phyloP scores from a whole-genome alignment of 2,329 filamentous ascomycete genomes.

The Aspergillus sp. region DNA sequence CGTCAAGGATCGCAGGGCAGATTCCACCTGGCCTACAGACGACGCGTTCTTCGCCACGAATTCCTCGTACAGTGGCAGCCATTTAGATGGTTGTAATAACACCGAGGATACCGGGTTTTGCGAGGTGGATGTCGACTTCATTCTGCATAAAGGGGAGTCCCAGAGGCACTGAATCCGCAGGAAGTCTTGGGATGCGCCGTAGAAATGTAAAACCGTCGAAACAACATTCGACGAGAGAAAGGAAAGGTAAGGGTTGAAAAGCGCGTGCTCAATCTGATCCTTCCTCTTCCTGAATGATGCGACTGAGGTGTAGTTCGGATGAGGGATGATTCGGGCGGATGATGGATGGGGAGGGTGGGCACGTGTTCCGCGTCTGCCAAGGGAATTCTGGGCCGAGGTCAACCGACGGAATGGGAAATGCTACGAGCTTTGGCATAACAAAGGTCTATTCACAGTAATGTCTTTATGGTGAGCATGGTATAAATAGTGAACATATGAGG shows the following conservation, averaged over 20 bases:
- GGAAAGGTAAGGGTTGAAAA: neutral
- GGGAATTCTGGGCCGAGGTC: slow-evolving; percentile 18
- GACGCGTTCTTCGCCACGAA: slow-evolving; percentile 94
- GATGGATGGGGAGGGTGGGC: slow-evolving; percentile 5
- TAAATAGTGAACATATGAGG: no score
- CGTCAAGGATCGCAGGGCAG: slow-evolving; percentile 79
- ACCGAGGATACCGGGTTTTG: slow-evolving; percentile 21
- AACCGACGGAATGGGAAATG: neutral
- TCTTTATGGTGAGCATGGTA: no score
- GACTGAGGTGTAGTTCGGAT: neutral
- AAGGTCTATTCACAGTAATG: no score
- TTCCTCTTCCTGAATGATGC: no score
- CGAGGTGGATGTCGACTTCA: slow-evolving; percentile 10
- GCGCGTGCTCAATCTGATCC: neutral
- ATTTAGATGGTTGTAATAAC: slow-evolving; percentile 32
- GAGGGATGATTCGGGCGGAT: neutral
- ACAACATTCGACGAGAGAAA: neutral
- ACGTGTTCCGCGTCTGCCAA: slow-evolving; percentile 24
- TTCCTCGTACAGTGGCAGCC: slow-evolving; percentile 44
- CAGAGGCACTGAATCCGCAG: neutral
- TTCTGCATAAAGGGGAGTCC: neutral
- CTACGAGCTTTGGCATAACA: neutral
- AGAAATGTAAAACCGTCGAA: neutral
- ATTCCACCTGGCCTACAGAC: slow-evolving; percentile 92
- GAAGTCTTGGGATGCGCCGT: neutral